These are phyloP conservation scores for Mycena olivaceomarginata DNA, from an alignment of 768 basidiomycete species.

Conservation along the genomic window DNA sequence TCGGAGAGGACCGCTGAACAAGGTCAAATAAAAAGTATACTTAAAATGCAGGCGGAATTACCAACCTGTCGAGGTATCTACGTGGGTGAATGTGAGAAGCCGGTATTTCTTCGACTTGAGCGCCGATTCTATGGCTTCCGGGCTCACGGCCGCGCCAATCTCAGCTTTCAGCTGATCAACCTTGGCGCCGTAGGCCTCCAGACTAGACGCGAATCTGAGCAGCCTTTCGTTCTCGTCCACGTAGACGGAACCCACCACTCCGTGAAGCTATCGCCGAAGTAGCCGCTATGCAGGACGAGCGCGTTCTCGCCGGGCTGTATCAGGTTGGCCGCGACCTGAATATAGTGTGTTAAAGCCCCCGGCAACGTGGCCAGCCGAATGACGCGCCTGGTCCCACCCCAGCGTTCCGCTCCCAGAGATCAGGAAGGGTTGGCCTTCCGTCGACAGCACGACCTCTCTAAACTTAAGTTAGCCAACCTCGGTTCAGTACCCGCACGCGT, in stretches of 20 bases:
- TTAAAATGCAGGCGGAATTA: constrained; percentile 20
- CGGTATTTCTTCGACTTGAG: constrained; percentile 91
- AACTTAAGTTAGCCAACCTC: constrained; percentile 5
- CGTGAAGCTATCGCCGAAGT: constrained; percentile 94
- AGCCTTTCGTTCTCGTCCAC: not conserved
- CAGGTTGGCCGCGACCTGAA: constrained; percentile 91
- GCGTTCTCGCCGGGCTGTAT: constrained; percentile 87
- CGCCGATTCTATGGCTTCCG: constrained; percentile 77
- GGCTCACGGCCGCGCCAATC: constrained; percentile 84
- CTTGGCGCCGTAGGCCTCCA: constrained; percentile 91
- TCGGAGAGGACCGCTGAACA: constrained; percentile 87
- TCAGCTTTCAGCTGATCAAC: constrained; percentile 90
- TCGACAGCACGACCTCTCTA: constrained; percentile 87
- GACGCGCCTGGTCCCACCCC: constrained; percentile 93
- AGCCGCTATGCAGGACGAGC: constrained; percentile 92
- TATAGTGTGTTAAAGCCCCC: constrained; percentile 22
- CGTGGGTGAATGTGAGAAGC: constrained; percentile 94
- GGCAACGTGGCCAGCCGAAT: constrained; percentile 18
- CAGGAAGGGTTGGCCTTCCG: constrained; percentile 91
- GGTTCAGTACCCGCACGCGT: not conserved
- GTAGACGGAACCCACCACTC: constrained; percentile 78
- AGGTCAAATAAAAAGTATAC: not conserved
- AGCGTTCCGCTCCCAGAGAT: constrained; percentile 97
- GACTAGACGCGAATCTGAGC: constrained; percentile 61
- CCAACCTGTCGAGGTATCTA: constrained; percentile 90